These are phyloP conservation scores for Teratosphaeria destructans DNA, from an alignment of 2,329 filamentous ascomycete genomes.

Conservation along the genomic window DNA sequence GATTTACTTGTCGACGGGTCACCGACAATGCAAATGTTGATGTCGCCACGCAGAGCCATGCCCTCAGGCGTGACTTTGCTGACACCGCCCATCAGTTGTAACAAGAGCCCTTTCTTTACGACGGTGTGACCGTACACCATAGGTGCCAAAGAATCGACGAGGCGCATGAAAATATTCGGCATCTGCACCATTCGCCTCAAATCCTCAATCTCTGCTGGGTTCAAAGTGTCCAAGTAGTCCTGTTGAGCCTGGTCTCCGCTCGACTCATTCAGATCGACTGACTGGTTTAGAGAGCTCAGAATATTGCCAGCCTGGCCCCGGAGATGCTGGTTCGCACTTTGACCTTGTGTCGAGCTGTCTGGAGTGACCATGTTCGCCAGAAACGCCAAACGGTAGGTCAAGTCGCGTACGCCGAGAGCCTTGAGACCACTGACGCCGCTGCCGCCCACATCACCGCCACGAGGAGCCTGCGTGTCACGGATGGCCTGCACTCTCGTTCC, in stretches of 20 bases:
- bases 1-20: conserved; percentile 96
- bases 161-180: conserved; percentile 84
- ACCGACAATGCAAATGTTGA: conserved; percentile 97
- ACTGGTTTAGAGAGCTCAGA: conserved; percentile 70
- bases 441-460: conserved; percentile 66
- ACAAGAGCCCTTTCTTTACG: conserved; percentile 89
- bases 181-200: conserved; percentile 88
- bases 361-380: conserved; percentile 92
- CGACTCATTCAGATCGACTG: conserved; percentile 55
- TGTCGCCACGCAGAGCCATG: conserved; percentile 90
- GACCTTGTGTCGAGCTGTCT: conserved; percentile 71
- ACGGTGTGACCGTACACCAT: conserved; percentile 97
- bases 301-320: conserved; percentile 73
- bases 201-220: conserved; percentile 78
- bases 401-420: conserved; percentile 81
- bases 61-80: conserved; percentile 85
- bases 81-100: conserved; percentile 94
- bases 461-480: conserved; percentile 65
- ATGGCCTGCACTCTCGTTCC: conserved; percentile 74
- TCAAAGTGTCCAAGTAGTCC: conserved; percentile 77
- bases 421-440: conserved; percentile 81
- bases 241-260: conserved; percentile 79
- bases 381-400: conserved; percentile 95
- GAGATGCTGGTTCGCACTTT: conserved; percentile 53
- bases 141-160: conserved; percentile 88